Conservation (phyloP, 345 rosid genomes). For the Theobroma cacao region DNA sequence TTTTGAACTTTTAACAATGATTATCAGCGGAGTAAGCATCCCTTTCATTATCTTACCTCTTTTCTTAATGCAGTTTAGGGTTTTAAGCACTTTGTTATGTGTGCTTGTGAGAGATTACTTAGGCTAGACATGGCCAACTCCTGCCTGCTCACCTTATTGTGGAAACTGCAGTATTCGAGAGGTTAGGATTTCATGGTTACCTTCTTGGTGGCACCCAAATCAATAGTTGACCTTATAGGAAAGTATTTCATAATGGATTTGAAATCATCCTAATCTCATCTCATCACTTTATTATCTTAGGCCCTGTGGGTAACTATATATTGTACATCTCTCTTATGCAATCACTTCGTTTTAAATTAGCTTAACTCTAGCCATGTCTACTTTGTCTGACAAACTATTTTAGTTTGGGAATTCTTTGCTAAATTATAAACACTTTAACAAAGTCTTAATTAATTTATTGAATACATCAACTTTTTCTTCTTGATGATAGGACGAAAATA, state of each 20-base stretch:
- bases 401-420: background rate
- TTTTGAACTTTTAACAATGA: conserved; percentile 83
- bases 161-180: background rate
- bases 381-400: background rate
- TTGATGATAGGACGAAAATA: conserved; percentile 62
- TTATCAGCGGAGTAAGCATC: conserved; percentile 58
- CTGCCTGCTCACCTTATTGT: background rate
- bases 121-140: background rate
- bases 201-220: background rate
- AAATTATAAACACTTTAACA: background rate
- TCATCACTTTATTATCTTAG: too few species aligned
- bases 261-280: background rate
- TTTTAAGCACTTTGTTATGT: background rate
- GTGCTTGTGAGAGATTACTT: background rate
- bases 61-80: background rate
- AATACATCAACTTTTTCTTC: background rate
- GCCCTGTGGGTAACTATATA: too few species aligned
- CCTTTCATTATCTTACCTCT: background rate
- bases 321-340: too few species aligned
- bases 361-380: background rate
- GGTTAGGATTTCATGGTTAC: background rate
- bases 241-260: background rate
- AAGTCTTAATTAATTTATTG: background rate
- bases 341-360: conserved; percentile 4
- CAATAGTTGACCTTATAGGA: background rate